Evolutionary conservation across 1,284 basidiomycete genomes (phyloP).

Genomic region (Pseudozyma thailandica): DNA sequence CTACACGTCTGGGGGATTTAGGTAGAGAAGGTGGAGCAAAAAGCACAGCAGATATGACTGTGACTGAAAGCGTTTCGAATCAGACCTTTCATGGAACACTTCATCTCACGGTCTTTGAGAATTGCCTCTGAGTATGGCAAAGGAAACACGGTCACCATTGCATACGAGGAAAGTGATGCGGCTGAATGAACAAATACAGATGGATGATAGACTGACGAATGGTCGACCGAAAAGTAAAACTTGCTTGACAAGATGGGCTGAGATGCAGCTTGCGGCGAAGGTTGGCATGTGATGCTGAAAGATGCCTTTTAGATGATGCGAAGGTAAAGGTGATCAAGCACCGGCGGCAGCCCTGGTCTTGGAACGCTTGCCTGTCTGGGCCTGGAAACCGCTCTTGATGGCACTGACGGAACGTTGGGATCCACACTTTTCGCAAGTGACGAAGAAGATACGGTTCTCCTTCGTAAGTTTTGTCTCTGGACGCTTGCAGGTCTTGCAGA

Average conservation of each 20-base stretch:
- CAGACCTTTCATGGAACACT: too few species aligned
- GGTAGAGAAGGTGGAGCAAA: too few species aligned
- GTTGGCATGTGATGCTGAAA: too few species aligned
- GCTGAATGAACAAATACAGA: slow-evolving; percentile 30
- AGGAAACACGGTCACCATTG: slow-evolving; percentile 2
- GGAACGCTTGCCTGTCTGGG: slow-evolving; percentile 80
- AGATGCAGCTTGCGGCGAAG: too few species aligned
- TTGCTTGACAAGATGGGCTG: not conserved
- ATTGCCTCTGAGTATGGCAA: not conserved
- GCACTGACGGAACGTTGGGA: slow-evolving; percentile 90
- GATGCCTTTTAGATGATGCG: slow-evolving; percentile 3
- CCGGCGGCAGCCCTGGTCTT: slow-evolving; percentile 54
- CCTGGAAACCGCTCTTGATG: slow-evolving; percentile 99
- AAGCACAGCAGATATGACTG: too few species aligned
- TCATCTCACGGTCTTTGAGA: too few species aligned
- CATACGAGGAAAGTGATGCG: slow-evolving; percentile 8
- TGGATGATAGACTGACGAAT: slow-evolving; percentile 3
- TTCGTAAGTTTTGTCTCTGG: slow-evolving; percentile 95
- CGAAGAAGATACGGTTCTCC: slow-evolving; percentile 99
- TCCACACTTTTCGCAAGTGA: slow-evolving; percentile 94
- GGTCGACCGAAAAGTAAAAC: too few species aligned
- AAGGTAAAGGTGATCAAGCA: slow-evolving; percentile 15
- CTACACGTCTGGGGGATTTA: too few species aligned
- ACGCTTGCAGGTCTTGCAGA: slow-evolving; percentile 99
- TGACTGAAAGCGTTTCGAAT: too few species aligned